Evolutionary conservation across 305 asterid genomes (phyloP).

Genomic region (Fraxinus latifolia): DNA sequence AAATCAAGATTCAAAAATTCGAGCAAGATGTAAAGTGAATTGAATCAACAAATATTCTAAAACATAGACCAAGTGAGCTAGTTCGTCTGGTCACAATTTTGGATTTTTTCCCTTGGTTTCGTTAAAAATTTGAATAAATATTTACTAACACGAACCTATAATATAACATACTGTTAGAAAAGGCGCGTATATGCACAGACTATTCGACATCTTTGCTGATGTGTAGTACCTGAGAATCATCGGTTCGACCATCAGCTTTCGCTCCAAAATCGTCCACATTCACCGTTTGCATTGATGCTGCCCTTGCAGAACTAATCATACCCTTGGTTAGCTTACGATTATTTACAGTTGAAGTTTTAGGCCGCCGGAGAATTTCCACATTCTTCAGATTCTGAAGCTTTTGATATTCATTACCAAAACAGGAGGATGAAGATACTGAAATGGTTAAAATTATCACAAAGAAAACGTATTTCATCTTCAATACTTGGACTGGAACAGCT

Average conservation of each 20-base stretch:
- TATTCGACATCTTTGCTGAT: not conserved
- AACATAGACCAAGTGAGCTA: not conserved
- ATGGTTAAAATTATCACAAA: conserved; percentile 26
- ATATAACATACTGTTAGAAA: not conserved
- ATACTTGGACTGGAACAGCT: not conserved
- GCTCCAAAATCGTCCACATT: conserved; percentile 75
- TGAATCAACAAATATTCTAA: not conserved
- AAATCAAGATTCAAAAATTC: not conserved
- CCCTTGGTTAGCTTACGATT: not conserved
- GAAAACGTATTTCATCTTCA: conserved; percentile 27
- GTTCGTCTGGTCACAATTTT: not conserved
- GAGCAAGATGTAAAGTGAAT: not conserved
- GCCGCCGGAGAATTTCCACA: not conserved
- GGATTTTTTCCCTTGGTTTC: not conserved
- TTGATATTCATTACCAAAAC: conserved; percentile 18
- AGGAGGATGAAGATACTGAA: conserved; percentile 28
- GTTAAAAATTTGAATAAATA: not conserved
- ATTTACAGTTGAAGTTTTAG: not conserved
- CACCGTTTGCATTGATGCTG: not conserved
- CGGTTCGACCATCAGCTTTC: conserved; percentile 52
- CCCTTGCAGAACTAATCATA: not conserved
- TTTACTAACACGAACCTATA: not conserved
- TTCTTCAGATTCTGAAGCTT: conserved; percentile 3
- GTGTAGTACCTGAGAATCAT: conserved; percentile 58
- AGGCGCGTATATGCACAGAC: not conserved